These are phyloP conservation scores for Cryptococcus depauperatus DNA, from an alignment of 1,284 basidiomycete genomes.

Conservation along the genomic window DNA sequence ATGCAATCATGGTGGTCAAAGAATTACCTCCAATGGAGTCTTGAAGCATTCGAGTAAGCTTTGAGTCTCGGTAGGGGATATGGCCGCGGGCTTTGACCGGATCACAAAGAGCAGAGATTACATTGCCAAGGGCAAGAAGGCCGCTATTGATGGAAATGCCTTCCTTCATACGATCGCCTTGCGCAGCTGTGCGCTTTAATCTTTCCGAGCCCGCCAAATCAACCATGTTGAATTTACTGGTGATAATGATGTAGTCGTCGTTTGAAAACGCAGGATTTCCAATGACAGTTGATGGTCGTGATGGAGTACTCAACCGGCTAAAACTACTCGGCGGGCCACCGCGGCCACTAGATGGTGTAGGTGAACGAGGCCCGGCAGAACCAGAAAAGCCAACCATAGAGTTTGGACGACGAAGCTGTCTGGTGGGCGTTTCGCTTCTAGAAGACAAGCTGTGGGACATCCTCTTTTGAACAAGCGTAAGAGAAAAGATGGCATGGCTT, in stretches of 20 bases:
- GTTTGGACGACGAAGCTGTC: slow-evolving; percentile 21
- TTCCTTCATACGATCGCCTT: slow-evolving; percentile 92
- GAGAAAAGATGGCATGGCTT: slow-evolving; percentile 96
- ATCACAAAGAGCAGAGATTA: slow-evolving; percentile 93
- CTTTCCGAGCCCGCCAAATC: slow-evolving; percentile 95
- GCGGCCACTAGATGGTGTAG: slow-evolving; percentile 16
- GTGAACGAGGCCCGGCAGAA: slow-evolving; percentile 7
- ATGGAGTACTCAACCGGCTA: slow-evolving; percentile 29
- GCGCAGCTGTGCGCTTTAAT: slow-evolving; percentile 85
- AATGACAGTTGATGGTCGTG: slow-evolving; percentile 59
- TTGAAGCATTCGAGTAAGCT: slow-evolving; percentile 85
- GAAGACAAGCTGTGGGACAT: slow-evolving; percentile 9
- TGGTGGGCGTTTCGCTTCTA: slow-evolving; percentile 20
- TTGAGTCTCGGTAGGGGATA: slow-evolving; percentile 94
- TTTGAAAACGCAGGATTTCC: slow-evolving; percentile 51
- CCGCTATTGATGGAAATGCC: slow-evolving; percentile 97
- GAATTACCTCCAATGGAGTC: slow-evolving; percentile 98
- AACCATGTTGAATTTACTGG: slow-evolving; percentile 97
- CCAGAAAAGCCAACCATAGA: slow-evolving; percentile 25
- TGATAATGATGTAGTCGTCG: slow-evolving; percentile 73
- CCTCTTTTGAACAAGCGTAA: slow-evolving; percentile 71
- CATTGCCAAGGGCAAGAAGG: slow-evolving; percentile 90
- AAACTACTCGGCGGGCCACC: slow-evolving; percentile 18
- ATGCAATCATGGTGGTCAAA: slow-evolving; percentile 97
- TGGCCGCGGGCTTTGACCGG: slow-evolving; percentile 60